Evolutionary conservation across 1,284 basidiomycete species (phyloP).

Genomic region (Cutaneotrichosporon sp.): DNA sequence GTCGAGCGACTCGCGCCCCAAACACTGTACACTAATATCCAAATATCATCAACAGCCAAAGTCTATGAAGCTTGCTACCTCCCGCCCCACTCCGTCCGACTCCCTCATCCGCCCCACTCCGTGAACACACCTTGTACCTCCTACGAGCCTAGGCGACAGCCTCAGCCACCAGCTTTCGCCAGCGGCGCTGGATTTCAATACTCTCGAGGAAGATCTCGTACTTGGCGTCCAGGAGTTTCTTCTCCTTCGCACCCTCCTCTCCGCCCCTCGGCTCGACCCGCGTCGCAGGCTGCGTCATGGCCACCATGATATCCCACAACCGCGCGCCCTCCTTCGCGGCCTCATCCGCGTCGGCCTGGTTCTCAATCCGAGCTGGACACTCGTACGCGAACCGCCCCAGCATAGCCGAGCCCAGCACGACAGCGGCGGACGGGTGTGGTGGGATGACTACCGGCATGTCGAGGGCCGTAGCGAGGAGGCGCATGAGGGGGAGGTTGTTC

Average conservation of each 20-base stretch:
- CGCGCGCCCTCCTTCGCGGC: constrained; percentile 59
- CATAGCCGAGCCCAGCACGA: constrained; percentile 91
- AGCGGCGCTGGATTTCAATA: constrained; percentile 75
- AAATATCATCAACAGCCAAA: no score
- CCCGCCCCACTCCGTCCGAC: no score
- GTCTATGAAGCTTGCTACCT: no score
- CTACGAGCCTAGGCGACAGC: constrained; percentile 14
- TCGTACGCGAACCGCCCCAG: constrained; percentile 82
- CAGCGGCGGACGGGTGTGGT: constrained; percentile 68
- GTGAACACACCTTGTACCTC: no score
- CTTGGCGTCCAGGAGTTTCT: constrained; percentile 77
- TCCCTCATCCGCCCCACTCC: no score
- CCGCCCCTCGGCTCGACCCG: constrained; percentile 65
- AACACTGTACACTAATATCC: no score
- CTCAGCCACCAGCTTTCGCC: constrained; percentile 38
- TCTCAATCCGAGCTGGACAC: constrained; percentile 43
- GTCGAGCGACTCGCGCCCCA: no score
- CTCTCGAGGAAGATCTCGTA: constrained; percentile 88
- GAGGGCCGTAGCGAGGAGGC: constrained; percentile 81
- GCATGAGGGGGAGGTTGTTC: constrained; percentile 76
- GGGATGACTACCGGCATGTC: constrained; percentile 80
- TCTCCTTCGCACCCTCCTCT: constrained; percentile 24
- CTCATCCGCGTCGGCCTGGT: constrained; percentile 48
- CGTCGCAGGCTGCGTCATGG: constrained; percentile 84
- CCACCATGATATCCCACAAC: constrained; percentile 92